Evolutionary conservation across 1,284 basidiomycete genomes (phyloP), one percentile per base, ranked within the genome.

Genomic region (Ustilago curta): DNA sequence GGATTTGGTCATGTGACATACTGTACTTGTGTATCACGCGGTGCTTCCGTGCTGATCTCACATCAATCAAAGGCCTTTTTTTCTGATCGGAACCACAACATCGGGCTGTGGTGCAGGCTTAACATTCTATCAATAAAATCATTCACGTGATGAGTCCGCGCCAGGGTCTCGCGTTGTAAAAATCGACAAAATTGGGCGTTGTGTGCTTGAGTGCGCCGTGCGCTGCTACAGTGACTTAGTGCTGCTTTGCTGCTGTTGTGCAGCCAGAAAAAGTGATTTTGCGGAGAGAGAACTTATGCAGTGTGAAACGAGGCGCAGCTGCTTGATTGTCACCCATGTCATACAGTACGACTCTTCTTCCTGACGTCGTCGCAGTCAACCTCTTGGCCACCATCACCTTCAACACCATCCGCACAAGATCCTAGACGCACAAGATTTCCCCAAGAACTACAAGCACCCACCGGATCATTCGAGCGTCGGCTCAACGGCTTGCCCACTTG

Each of bases 91-190:
- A 35, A 11, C 32, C 9, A 7, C 14, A 7, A 3, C 32, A 35
- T 12, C 29, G 29, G 29, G 29, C 4, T 5, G 9, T 5, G 29
- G 4, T 31, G 4, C 9, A 9, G 29, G 29, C 29, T 31, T 31
- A 31, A 31, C 4, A 49, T n/a, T n/a, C n/a, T n/a, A n/a, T n/a
- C n/a, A n/a, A n/a, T n/a, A n/a, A n/a, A n/a, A n/a, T n/a, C n/a
- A n/a, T n/a, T n/a, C 55, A 57, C 55, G 55, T 57, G 55, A 57
- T 57, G 45, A 8, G 39, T 25, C 55, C 55, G 55, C 55, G 55
- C 48, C 45, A 57, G 55, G 45, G 37, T 57, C 55, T 57, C 55
- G 55, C 55, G 55, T 57, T 57, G 18, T 48, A 18, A 18, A 44
- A 11, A 37, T 47, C 27, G 44, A 27, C 9, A 18, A 44, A 11